These are phyloP conservation scores for Hordeum vulgare DNA, from an alignment of 176 grass and related monocot species.

Conservation along the genomic window MorexV3_pseudomolecules_assembly NC_058522.1:490756717-490757216, in stretches of 20 bases:
- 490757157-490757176: slow-evolving; percentile 18
- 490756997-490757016: slow-evolving; percentile 80
- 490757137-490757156: neutral
- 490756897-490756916: neutral
- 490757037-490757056: slow-evolving; percentile 16
- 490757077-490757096: too few species aligned
- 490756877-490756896: too few species aligned
- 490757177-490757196: slow-evolving; percentile 59
- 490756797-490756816: slow-evolving; percentile 71
- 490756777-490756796: slow-evolving; percentile 87
- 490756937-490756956: too few species aligned
- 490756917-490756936: too few species aligned
- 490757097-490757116: too few species aligned
- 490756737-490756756: slow-evolving; percentile 31
- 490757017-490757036: slow-evolving; percentile 56
- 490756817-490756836: slow-evolving; percentile 68
- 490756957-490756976: too few species aligned
- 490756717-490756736: neutral
- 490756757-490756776: slow-evolving; percentile 64
- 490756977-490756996: too few species aligned
- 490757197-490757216: slow-evolving; percentile 48
- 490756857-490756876: too few species aligned
- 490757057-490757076: slow-evolving; percentile 13
- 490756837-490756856: too few species aligned
- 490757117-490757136: too few species aligned